Percentiles rank a stretch among this genome's conserved stretches.
phyloP scores from a whole-genome alignment of 257 asterid species.

The Solanum etuberosum region DNA sequence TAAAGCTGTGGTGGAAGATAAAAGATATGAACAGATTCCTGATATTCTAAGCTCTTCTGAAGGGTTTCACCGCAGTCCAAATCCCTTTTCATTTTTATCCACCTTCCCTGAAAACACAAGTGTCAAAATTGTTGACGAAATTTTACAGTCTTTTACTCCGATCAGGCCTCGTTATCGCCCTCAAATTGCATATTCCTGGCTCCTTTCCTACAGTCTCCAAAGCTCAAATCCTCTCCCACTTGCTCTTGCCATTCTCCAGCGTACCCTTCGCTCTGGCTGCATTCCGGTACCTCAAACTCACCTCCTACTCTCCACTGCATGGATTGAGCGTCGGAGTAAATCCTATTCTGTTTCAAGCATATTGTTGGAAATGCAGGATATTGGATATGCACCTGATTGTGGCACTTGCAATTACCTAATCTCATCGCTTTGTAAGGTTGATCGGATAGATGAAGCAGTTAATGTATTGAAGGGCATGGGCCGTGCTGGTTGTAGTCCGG shows the following conservation, averaged over 20 bases:
- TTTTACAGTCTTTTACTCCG: conserved; percentile 47
- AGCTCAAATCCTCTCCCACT: conserved; percentile 47
- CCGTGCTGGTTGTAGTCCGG: conserved; percentile 49
- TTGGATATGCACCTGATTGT: conserved; percentile 57
- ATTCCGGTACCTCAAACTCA: conserved; percentile 52
- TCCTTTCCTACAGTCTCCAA: conserved; percentile 52
- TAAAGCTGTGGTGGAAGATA: conserved; percentile 39
- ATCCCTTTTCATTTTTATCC: conserved; percentile 62
- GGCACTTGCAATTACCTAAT: conserved; percentile 73
- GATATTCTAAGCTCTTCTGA: conserved; percentile 30
- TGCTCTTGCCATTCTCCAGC: conserved; percentile 55
- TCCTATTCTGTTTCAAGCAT: conserved; percentile 22
- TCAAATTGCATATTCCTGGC: conserved; percentile 37
- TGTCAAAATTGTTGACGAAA: conserved; percentile 31
- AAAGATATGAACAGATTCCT: conserved; percentile 46
- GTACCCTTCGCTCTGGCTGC: conserved; percentile 70
- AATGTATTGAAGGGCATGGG: conserved; percentile 50
- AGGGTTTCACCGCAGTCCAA: conserved; percentile 16
- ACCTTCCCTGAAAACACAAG: conserved; percentile 21
- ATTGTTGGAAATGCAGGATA: conserved; percentile 41
- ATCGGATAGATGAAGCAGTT: conserved; percentile 42
- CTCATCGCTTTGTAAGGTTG: conserved; percentile 60
- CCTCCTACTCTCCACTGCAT: conserved; percentile 50
- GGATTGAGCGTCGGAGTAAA: conserved; percentile 28
- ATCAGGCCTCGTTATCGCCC: conserved; percentile 55